Conservation (phyloP, 805 yeast species). For the Saturnispora hagleri region DNA sequence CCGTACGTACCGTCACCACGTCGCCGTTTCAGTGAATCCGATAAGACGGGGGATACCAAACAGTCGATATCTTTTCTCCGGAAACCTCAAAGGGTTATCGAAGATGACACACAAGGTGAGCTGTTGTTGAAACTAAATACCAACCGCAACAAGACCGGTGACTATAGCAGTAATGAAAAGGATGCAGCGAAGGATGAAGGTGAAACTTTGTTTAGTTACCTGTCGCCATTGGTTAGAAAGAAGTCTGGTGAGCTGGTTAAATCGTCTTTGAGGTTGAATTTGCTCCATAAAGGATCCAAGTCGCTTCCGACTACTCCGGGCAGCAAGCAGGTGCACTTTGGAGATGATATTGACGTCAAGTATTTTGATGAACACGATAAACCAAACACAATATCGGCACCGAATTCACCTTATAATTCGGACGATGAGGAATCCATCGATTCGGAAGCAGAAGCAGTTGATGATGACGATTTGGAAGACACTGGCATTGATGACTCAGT, state of each 20-base stretch:
- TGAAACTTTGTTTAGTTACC: neutral
- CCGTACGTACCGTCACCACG: constrained; percentile 12
- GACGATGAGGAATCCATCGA: constrained; percentile 27
- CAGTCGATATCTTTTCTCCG: constrained; percentile 26
- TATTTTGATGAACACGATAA: constrained; percentile 65
- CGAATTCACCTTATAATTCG: constrained; percentile 45
- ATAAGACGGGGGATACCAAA: constrained; percentile 19
- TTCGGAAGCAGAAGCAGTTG: constrained; percentile 19
- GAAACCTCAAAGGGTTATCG: constrained; percentile 19
- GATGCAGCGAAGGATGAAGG: neutral
- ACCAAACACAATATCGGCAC: constrained; percentile 69
- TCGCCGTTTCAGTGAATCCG: constrained; percentile 2
- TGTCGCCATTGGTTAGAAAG: constrained; percentile 50
- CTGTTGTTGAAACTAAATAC: constrained; percentile 27
- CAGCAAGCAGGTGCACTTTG: constrained; percentile 76
- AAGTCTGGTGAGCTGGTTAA: constrained; percentile 85
- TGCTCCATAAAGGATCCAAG: constrained; percentile 18
- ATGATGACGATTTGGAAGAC: constrained; percentile 9
- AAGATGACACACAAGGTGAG: constrained; percentile 14
- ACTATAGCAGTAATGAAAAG: neutral
- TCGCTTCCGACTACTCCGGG: constrained; percentile 50
- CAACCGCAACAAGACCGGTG: neutral
- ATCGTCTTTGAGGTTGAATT: constrained; percentile 52
- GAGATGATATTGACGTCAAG: constrained; percentile 61
- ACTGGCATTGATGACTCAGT: constrained; percentile 17